Conservation (phyloP, 2,329 filamentous ascomycete species). For the Botrytis sinoallii region DNA sequence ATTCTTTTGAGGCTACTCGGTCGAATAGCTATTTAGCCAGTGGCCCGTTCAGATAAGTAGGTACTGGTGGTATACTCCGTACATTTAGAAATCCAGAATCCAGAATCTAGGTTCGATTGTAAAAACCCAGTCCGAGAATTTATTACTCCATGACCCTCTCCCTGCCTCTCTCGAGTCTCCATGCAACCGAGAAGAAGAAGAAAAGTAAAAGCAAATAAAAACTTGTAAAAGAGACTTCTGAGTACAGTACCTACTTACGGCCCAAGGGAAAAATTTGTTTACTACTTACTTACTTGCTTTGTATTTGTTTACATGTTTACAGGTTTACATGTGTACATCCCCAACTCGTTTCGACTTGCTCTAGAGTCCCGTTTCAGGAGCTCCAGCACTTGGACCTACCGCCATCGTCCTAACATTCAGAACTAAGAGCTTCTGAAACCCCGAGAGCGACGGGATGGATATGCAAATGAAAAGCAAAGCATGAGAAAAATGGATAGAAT, state of each 20-base stretch:
- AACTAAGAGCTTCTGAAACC: not conserved
- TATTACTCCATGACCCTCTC: not conserved
- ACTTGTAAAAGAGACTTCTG: not conserved
- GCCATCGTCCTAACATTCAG: not conserved
- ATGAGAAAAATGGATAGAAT: not conserved
- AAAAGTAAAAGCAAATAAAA: not conserved
- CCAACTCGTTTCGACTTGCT: not conserved
- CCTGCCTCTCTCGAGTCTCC: not conserved
- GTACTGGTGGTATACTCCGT: too few relatives aligned
- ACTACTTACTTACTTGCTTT: not conserved
- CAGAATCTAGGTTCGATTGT: not conserved
- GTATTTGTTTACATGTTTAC: not conserved
- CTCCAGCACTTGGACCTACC: not conserved
- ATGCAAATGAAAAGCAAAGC: not conserved
- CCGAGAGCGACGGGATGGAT: not conserved
- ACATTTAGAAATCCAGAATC: not conserved
- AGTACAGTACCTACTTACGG: not conserved
- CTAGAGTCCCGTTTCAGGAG: not conserved
- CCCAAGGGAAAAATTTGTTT: too few relatives aligned
- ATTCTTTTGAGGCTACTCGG: not conserved
- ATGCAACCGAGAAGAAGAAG: not conserved
- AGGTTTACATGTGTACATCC: not conserved
- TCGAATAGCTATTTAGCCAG: not conserved
- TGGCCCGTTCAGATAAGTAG: too few relatives aligned
- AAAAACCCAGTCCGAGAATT: not conserved